These are phyloP conservation scores for Lunularia cruciata DNA, from an alignment of 225 moss, liverwort and hornwort genomes.

Conservation along the genomic window DNA sequence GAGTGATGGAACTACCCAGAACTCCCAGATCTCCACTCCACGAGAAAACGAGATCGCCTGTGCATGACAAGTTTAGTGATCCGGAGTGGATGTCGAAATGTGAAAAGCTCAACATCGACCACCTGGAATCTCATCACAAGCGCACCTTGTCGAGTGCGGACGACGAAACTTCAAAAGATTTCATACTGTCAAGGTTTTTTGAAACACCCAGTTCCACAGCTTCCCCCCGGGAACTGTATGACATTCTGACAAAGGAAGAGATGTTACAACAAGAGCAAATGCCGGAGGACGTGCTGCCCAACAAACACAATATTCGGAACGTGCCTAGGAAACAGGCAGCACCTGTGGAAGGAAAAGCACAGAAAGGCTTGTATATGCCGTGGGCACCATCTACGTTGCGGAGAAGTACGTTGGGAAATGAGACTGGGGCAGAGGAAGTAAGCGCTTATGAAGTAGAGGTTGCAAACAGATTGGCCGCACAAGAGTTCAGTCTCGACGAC, in stretches of 20 bases:
- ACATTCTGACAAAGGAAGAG: slow-evolving; percentile 6
- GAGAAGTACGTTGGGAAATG: too few species aligned
- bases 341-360: slow-evolving; percentile 2
- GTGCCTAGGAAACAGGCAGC: background rate
- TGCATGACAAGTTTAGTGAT: slow-evolving; percentile 26
- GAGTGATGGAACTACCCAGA: slow-evolving; percentile 17
- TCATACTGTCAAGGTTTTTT: slow-evolving; percentile 34
- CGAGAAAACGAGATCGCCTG: slow-evolving; percentile 14
- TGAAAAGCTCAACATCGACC: slow-evolving; percentile 26
- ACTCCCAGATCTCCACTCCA: background rate
- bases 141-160: slow-evolving; percentile 19
- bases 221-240: background rate
- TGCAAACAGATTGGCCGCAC: too few species aligned
- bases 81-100: slow-evolving; percentile 34
- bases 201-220: slow-evolving; percentile 20
- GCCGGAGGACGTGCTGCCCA: background rate
- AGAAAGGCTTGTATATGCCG: too few species aligned
- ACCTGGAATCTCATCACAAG: background rate
- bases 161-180: slow-evolving; percentile 26
- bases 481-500: too few species aligned
- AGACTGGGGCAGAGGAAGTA: too few species aligned
- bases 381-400: too few species aligned
- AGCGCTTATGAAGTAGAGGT: too few species aligned
- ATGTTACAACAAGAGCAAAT: slow-evolving; percentile 7
- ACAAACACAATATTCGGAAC: background rate